Percentiles rank a stretch among this genome's conserved stretches.
These are phyloP conservation scores for Chaetomium cochliodes DNA, from an alignment of 495 filamentous ascomycete genomes.

Conservation along the genomic window DNA sequence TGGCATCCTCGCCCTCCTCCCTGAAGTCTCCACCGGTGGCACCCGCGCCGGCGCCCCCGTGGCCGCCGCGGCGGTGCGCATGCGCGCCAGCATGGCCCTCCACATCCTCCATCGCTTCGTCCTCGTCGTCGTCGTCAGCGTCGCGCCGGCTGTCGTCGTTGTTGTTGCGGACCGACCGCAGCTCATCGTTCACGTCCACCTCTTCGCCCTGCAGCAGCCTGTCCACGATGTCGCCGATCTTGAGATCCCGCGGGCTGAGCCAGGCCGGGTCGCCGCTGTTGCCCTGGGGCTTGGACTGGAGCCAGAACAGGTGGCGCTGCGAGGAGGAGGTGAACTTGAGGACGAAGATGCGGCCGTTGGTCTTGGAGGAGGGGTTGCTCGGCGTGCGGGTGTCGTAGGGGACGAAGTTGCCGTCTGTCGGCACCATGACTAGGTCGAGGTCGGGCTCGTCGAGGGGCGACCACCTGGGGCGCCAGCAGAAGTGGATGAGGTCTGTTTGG, in stretches of 20 bases:
- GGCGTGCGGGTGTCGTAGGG: conserved; percentile 64
- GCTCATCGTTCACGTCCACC: conserved; percentile 77
- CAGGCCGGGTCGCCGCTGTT: conserved; percentile 66
- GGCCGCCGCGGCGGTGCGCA: conserved; percentile 58
- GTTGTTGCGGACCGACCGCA: conserved; percentile 59
- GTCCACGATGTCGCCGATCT: conserved; percentile 82
- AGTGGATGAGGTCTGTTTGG: conserved; percentile 73
- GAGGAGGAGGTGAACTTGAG: conserved; percentile 95
- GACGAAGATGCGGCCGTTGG: conserved; percentile 86
- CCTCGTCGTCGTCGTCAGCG: conserved; percentile 71
- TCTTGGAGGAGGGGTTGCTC: conserved; percentile 55
- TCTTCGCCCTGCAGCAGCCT: conserved; percentile 81
- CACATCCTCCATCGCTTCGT: conserved; percentile 83
- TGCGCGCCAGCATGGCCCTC: conserved; percentile 61
- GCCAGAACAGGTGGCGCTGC: conserved; percentile 89
- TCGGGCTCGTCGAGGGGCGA: conserved; percentile 63
- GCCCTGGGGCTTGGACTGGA: conserved; percentile 84
- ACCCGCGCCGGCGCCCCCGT: conserved; percentile 77
- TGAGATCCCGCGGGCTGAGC: conserved; percentile 77
- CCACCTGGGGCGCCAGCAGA: conserved; percentile 80
- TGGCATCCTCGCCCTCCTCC: conserved; percentile 80
- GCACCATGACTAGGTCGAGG: conserved; percentile 84
- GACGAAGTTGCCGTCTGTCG: conserved; percentile 80
- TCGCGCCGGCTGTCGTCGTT: conserved; percentile 60
- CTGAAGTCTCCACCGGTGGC: conserved; percentile 87